Percentiles rank a stretch among this genome's conserved stretches.
Conservation (phyloP, 108 stramenopile species). For the Skeletonema menzelii region DNA sequence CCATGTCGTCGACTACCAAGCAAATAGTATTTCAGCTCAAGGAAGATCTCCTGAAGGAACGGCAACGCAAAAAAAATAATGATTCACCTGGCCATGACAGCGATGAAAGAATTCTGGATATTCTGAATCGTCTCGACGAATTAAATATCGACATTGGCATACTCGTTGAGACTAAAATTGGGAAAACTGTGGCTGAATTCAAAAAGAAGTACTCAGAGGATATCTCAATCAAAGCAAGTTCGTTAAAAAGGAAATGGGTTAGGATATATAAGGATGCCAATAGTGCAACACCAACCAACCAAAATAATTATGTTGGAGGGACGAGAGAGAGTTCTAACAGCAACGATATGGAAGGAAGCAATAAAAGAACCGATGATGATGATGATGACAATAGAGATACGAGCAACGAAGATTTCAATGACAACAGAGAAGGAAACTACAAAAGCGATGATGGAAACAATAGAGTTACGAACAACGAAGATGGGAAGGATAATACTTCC, state of each 20-base stretch:
- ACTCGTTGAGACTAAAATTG: not conserved
- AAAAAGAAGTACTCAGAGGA: not conserved
- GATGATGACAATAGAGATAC: not conserved
- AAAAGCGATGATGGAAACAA: not conserved
- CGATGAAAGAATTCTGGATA: not conserved
- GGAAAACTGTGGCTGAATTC: not conserved
- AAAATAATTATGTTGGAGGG: not conserved
- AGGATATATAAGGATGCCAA: not conserved
- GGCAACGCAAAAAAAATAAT: not conserved
- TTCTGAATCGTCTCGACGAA: not conserved
- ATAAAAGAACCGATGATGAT: too few species aligned
- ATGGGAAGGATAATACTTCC: not conserved
- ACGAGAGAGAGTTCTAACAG: not conserved
- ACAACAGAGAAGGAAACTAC: not conserved
- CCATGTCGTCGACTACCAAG: not conserved
- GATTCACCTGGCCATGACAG: not conserved
- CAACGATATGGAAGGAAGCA: not conserved
- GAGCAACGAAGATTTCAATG: not conserved
- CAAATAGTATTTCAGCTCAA: not conserved
- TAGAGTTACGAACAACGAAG: not conserved
- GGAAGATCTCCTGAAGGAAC: constrained; percentile 1
- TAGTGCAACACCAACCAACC: not conserved
- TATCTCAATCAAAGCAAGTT: not conserved
- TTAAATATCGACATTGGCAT: not conserved
- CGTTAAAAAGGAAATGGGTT: not conserved